These are phyloP conservation scores for Tetracladium maxilliforme DNA, from an alignment of 2,329 filamentous ascomycete species.

Conservation along the genomic window DNA sequence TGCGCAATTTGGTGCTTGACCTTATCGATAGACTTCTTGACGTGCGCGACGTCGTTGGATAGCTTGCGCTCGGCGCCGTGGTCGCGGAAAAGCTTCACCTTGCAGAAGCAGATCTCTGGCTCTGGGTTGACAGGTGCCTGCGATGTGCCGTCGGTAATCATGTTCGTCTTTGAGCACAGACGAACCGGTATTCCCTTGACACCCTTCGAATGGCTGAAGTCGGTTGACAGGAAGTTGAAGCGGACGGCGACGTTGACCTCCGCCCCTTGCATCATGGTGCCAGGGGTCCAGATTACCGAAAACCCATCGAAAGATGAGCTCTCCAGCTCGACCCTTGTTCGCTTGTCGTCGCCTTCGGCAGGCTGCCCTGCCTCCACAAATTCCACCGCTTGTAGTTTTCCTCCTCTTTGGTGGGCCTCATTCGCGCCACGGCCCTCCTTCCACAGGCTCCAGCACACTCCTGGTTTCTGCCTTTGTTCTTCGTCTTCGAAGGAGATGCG, in stretches of 20 bases:
- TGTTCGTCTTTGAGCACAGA: slow-evolving; percentile 78
- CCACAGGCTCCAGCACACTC: slow-evolving; percentile 80
- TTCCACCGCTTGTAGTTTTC: slow-evolving; percentile 87
- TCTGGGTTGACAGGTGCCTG: slow-evolving; percentile 27
- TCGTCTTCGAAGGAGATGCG: slow-evolving; percentile 97
- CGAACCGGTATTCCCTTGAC: slow-evolving; percentile 95
- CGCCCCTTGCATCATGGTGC: slow-evolving; percentile 44
- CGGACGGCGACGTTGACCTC: slow-evolving; percentile 83
- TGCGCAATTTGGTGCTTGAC: slow-evolving; percentile 87
- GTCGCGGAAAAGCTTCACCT: slow-evolving; percentile 92
- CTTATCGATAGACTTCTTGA: slow-evolving; percentile 95
- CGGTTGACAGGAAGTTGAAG: slow-evolving; percentile 96
- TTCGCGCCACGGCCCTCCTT: slow-evolving; percentile 94
- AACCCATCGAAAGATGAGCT: slow-evolving; percentile 85
- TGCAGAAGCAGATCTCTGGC: slow-evolving; percentile 81
- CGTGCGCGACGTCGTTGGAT: slow-evolving; percentile 84
- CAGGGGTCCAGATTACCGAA: slow-evolving; percentile 76
- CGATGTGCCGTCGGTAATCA: slow-evolving; percentile 37
- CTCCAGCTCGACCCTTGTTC: slow-evolving; percentile 56
- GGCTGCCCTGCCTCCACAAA: slow-evolving; percentile 60
- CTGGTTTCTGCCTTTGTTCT: slow-evolving; percentile 72
- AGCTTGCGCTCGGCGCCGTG: slow-evolving; percentile 92
- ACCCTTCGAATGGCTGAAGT: slow-evolving; percentile 97
- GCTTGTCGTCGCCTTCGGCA: slow-evolving; percentile 46
- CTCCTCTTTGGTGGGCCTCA: slow-evolving; percentile 85